Percentiles rank a stretch among this genome's conserved stretches.
Conservation (phyloP, 2,329 filamentous ascomycete species). For the Laburnicola sp. region DNA sequence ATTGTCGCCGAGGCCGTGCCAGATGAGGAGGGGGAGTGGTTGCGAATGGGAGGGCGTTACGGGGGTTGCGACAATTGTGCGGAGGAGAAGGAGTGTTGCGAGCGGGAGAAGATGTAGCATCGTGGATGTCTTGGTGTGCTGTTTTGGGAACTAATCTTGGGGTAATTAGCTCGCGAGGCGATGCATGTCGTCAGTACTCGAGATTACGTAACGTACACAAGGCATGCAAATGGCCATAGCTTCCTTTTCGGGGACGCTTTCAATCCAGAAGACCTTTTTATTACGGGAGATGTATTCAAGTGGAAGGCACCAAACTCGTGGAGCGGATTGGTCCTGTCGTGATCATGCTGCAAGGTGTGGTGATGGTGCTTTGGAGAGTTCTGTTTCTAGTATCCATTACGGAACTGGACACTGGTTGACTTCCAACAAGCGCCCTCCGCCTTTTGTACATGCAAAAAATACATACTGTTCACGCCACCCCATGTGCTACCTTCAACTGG, state of each 20-base stretch:
- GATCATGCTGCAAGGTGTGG: neutral
- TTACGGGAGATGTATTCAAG: too few relatives aligned
- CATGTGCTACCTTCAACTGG: neutral
- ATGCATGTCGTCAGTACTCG: conserved; percentile 24
- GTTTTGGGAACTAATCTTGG: conserved; percentile 6
- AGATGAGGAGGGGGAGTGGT: conserved; percentile 82
- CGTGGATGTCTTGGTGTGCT: conserved; percentile 11
- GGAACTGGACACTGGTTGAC: too few relatives aligned
- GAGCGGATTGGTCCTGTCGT: neutral
- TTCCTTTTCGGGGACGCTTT: neutral
- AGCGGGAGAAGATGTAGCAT: conserved; percentile 30
- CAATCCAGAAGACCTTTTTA: too few relatives aligned
- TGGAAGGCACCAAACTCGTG: neutral
- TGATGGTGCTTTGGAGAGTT: neutral
- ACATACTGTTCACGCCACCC: neutral
- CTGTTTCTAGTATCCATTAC: too few relatives aligned
- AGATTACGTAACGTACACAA: conserved; percentile 3
- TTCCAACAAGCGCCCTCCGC: neutral
- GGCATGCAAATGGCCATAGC: conserved; percentile 5
- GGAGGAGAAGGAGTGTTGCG: conserved; percentile 25
- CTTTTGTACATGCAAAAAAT: neutral
- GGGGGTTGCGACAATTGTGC: conserved; percentile 21
- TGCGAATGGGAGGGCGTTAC: conserved; percentile 13
- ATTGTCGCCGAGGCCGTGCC: conserved; percentile 84
- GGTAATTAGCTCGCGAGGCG: conserved; percentile 3